Base-by-base conservation (phyloP, 257 asterid genomes). In the Marsdenia floribunda region DNA sequence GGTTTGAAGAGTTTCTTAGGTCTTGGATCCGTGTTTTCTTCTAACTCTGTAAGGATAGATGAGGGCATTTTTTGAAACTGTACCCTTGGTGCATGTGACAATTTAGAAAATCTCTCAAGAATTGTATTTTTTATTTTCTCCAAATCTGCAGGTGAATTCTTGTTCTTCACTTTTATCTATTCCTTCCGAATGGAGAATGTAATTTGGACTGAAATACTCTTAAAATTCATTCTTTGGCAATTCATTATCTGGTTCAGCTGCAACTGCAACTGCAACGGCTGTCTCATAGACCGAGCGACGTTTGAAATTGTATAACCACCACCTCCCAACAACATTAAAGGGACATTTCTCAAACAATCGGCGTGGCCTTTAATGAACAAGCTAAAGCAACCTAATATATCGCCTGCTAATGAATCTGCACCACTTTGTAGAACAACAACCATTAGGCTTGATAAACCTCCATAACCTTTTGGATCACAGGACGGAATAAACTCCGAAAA, bases 251-350 rank as follows among this genome's bases (percentile, higher is more conserved):
- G 93, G 96, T 73, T 92, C 97, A 33, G 88, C 89, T 58, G 85
- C 96, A 33, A 90, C 89, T 58, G 85, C 96, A 61, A 92, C 93
- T 55, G 97, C 97, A 64, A 92, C 97, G 16, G 97, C 96, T 70
- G 96, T 92, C 97, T 92, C 88, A 80, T 75, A 80, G 68, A 88
- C 24, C 91, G 87, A 14, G 91, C 87, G 47, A 88, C 91, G 71
- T 88, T 88, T 37, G 91, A 80, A 7, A 88, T 88, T 5, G 91
- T 88, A 74, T 87, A 88, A n/a, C 93, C 93, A 75, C 91, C 93
- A 54, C 93, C 93, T 50, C 93, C 93, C 80, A 87, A 83, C 71
- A 88, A 88, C 91, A 88, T 87, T 26, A 88, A 81, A 72, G 93
- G 91, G 33, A 87, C 93, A 74, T 88, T 85, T 82, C 87, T 83